A percentile compares a stretch with the other conserved stretches of the same genome.
phyloP scores from a whole-genome alignment of 2,329 filamentous ascomycete genomes.

The Fusarium succisae region DNA sequence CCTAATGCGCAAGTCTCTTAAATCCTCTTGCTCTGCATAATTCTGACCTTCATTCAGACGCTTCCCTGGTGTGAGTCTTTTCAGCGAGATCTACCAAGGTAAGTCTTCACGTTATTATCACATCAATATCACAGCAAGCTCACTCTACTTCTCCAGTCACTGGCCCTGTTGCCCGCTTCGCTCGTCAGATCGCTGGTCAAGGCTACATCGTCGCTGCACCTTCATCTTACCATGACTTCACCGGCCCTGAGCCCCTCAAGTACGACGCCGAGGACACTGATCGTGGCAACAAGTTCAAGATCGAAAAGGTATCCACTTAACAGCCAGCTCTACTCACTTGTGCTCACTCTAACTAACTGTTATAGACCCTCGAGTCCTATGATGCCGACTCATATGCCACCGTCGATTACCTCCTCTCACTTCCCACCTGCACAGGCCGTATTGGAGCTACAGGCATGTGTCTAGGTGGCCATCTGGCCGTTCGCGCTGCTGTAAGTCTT shows the following conservation, averaged over 20 bases:
- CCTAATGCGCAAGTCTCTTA: conserved; percentile 74
- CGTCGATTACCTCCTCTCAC: conserved; percentile 74
- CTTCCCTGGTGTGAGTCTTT: conserved; percentile 88
- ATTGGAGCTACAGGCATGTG: conserved; percentile 91
- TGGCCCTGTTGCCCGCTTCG: conserved; percentile 88
- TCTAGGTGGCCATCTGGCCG: conserved; percentile 85
- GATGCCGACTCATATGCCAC: conserved; percentile 78
- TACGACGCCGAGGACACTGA: conserved; percentile 92
- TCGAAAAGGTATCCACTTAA: conserved; percentile 70
- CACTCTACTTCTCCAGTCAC: conserved; percentile 68
- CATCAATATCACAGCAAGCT: neutral
- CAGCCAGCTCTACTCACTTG: neutral
- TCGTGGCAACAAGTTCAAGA: conserved; percentile 85
- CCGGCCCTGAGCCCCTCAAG: conserved; percentile 80
- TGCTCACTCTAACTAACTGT: neutral
- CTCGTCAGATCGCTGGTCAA: conserved; percentile 88
- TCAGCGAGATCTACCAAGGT: conserved; percentile 98
- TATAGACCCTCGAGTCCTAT: conserved; percentile 81
- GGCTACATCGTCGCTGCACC: conserved; percentile 94
- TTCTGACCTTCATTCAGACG: conserved; percentile 51
- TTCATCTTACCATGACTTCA: conserved; percentile 94
- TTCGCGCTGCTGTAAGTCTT: conserved; percentile 62
- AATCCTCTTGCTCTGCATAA: too few relatives aligned
- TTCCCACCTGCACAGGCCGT: conserved; percentile 82
- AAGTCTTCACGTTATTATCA: neutral